phyloP scores from a whole-genome alignment of 352 stramenopile species.

The Thraustochytrium sp. region DNA sequence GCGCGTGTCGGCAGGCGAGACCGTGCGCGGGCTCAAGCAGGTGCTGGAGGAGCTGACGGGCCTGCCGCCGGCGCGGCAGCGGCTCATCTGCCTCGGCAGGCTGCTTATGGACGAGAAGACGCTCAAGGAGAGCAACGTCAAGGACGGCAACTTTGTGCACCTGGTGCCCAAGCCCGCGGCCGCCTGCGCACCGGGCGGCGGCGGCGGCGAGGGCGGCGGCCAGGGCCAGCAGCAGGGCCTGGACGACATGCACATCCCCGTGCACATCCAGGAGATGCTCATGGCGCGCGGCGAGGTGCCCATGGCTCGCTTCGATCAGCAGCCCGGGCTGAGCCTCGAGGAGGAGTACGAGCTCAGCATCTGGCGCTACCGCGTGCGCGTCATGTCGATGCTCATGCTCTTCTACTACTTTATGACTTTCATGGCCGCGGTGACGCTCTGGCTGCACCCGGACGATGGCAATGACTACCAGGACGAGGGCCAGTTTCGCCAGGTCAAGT shows the following conservation, averaged over 20 bases:
- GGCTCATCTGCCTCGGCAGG: constrained; percentile 28
- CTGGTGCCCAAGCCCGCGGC: constrained; percentile 26
- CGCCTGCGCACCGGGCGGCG: neutral
- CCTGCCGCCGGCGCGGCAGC: neutral
- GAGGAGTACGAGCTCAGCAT: constrained; percentile 40
- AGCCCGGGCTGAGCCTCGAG: neutral
- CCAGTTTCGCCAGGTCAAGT: constrained; percentile 39
- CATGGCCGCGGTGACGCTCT: constrained; percentile 15
- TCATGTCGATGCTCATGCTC: constrained; percentile 40
- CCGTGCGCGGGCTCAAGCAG: neutral
- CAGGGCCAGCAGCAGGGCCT: neutral
- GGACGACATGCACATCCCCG: constrained; percentile 28
- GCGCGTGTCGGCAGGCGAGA: neutral
- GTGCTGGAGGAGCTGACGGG: constrained; percentile 19
- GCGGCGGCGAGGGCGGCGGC: neutral
- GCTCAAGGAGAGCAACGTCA: constrained; percentile 23
- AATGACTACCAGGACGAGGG: constrained; percentile 13
- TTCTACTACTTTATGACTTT: constrained; percentile 44
- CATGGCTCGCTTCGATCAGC: neutral
- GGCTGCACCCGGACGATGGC: constrained; percentile 4
- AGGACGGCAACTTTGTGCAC: constrained; percentile 38
- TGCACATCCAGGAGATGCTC: constrained; percentile 43
- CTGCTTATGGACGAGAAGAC: constrained; percentile 24
- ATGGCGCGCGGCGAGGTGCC: neutral
- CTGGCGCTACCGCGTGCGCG: constrained; percentile 27